These are phyloP conservation scores for Boletus rubescentipes DNA, from an alignment of 768 basidiomycete species.

Conservation along the genomic window DNA sequence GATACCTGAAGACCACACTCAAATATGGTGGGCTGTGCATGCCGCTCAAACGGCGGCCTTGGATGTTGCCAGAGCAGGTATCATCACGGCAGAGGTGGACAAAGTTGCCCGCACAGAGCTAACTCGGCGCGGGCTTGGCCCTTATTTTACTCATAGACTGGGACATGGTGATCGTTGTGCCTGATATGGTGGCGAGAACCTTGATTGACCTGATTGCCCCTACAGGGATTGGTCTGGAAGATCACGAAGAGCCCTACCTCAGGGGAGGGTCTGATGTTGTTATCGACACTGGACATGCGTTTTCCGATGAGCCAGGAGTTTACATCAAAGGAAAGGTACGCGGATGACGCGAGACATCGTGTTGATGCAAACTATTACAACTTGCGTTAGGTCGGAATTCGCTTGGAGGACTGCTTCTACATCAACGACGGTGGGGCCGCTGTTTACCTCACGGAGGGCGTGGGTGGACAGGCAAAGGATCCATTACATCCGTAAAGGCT, in stretches of 20 bases:
- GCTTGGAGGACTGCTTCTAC: conserved; percentile 83
- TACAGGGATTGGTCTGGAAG: conserved; percentile 80
- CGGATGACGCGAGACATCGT: not conserved
- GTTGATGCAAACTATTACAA: conserved; percentile 9
- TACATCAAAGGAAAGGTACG: conserved; percentile 69
- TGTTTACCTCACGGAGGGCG: conserved; percentile 59
- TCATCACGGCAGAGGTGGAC: conserved; percentile 57
- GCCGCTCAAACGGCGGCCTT: conserved; percentile 61
- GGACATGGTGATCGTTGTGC: conserved; percentile 61
- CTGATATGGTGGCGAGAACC: conserved; percentile 9
- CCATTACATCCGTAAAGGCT: conserved; percentile 35
- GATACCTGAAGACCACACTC: conserved; percentile 51
- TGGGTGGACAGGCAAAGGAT: conserved; percentile 55
- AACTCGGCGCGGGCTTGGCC: conserved; percentile 40
- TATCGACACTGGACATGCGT: conserved; percentile 65
- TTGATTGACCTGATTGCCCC: conserved; percentile 11
- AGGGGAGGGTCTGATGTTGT: conserved; percentile 61
- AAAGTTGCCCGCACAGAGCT: conserved; percentile 57
- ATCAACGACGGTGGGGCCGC: conserved; percentile 54
- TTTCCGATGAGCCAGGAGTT: conserved; percentile 80
- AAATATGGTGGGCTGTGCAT: conserved; percentile 66
- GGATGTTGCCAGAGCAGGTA: conserved; percentile 44
- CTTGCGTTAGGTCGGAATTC: conserved; percentile 60
- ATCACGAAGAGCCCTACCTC: conserved; percentile 80
- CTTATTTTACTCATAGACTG: conserved; percentile 77